phyloP scores from a whole-genome alignment of 805 yeast genomes.

The Cyberlindnera samutprakarnensis region DNA sequence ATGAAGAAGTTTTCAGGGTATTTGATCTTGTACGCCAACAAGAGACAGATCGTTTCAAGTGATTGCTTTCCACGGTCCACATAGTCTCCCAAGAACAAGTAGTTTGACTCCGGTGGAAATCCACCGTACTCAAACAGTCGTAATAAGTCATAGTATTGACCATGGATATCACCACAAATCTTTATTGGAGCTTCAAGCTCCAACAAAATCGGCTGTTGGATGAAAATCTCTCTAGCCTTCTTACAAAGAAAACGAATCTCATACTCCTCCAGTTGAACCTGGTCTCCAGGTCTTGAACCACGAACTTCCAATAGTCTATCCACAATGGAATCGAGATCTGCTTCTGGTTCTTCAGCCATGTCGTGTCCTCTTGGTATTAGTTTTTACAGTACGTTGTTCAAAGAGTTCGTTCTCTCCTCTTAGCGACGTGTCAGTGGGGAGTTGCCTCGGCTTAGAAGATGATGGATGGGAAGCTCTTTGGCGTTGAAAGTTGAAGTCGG shows the following conservation, averaged over 20 bases:
- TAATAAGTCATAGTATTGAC: slow-evolving; percentile 93
- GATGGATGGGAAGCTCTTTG: too few relatives aligned
- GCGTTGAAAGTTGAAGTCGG: too few relatives aligned
- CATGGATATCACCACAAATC: slow-evolving; percentile 97
- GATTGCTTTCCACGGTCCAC: slow-evolving; percentile 99
- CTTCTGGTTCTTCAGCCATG: slow-evolving; percentile 39
- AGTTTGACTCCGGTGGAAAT: slow-evolving; percentile 98
- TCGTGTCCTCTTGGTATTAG: slow-evolving; percentile 3
- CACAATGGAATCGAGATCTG: slow-evolving; percentile 93
- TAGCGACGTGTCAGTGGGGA: too few relatives aligned
- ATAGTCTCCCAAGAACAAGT: slow-evolving; percentile 91
- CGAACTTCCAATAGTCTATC: slow-evolving; percentile 95
- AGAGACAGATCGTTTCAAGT: slow-evolving; percentile 87
- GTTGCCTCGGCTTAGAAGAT: too few relatives aligned
- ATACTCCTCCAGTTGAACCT: slow-evolving; percentile 86
- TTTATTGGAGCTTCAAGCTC: slow-evolving; percentile 96
- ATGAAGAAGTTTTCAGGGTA: slow-evolving; percentile 97
- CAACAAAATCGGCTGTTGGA: slow-evolving; percentile 91
- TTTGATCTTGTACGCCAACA: slow-evolving; percentile 93
- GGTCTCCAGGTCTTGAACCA: slow-evolving; percentile 97
- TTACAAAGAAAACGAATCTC: slow-evolving; percentile 95
- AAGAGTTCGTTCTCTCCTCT: too few relatives aligned
- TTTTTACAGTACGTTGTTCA: too few relatives aligned
- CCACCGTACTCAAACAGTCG: slow-evolving; percentile 98
- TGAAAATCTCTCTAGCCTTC: slow-evolving; percentile 95